Base-by-base conservation (phyloP, 768 basidiomycete species). In the Mycena polygramma region DNA sequence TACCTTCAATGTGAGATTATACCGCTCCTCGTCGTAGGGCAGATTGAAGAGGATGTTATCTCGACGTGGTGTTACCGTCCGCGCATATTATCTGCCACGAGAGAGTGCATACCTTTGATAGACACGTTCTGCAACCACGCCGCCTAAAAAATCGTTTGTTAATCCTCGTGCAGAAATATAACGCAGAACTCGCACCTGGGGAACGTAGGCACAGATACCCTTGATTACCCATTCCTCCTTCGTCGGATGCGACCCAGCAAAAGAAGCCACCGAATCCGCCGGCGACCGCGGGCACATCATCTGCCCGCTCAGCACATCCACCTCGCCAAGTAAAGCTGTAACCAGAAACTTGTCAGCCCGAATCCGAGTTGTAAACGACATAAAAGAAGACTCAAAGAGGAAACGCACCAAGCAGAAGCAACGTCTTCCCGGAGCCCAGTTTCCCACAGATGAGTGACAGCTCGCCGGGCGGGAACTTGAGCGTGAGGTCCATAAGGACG, bases 381-480 rank as follows among this genome's bases (percentile, higher is more conserved):
- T 22, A 24, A 57, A 26, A 10, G 2, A 36, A 7, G 26, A 26
- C 8, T 24, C 24, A 37, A 37, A 26, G 3, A 41, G 41, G 41
- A 11, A 41, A 76, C 77, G 20, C 71, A 88, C 93, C 87, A 37
- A 93, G 84, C 19, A 97, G 81, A 30, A 97, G 77, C 9, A 98
- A 81, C 0, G 95, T 94, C 82, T 97, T 98, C 36, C 96, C 96
- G 19, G 92, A 92, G 5, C 95, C 96, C 10, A 97, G 84, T 76
- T 95, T 94, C 3, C 96, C 96, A 75, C 95, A 96, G 19, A 98
- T 87, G 15, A 98, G 84, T 1, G 93, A 91, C 37, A 97, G 82
- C 78, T 93, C 88, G n/a, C 93, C 94, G 10, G 82, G 79, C 0
- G 96, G 96, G 81, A 98, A 96, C 46, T 88, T 84, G 19, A 96